Percentiles rank a stretch among this genome's conserved stretches.
phyloP scores from a whole-genome alignment of 1,139 yeast species.

The Petasospora rhodanensis region DNA sequence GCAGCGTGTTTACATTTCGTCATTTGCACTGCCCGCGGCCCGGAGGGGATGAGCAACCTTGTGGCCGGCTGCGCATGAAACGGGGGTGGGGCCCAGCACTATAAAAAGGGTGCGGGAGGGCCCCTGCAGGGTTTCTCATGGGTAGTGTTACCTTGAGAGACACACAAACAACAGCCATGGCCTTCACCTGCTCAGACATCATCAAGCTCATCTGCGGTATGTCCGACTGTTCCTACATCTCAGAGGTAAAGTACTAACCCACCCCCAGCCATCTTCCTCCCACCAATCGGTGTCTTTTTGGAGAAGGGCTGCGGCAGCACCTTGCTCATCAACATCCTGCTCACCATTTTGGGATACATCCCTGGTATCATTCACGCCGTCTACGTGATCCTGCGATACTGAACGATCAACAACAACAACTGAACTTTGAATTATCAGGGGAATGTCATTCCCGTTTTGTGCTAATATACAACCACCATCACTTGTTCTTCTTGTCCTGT shows the following conservation, averaged over 20 bases:
- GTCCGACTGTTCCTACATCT: background rate
- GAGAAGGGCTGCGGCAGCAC: slow-evolving; percentile 61
- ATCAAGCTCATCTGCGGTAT: slow-evolving; percentile 49
- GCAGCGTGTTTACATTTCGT: too few species aligned
- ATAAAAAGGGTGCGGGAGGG: background rate
- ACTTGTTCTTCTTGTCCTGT: slow-evolving; percentile 13
- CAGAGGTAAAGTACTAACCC: background rate
- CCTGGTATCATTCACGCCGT: slow-evolving; percentile 70
- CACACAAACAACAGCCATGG: slow-evolving; percentile 37
- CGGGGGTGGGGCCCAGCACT: too few species aligned
- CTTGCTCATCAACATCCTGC: slow-evolving; percentile 52
- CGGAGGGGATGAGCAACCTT: too few species aligned
- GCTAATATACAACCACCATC: background rate
- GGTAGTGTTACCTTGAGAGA: too few species aligned
- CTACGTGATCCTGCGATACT: slow-evolving; percentile 41
- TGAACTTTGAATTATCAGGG: background rate
- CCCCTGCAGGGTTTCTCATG: too few species aligned
- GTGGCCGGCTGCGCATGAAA: too few species aligned
- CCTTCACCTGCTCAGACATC: slow-evolving; percentile 51
- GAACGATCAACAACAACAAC: background rate
- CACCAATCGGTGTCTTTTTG: slow-evolving; percentile 72
- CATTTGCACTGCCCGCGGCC: too few species aligned
- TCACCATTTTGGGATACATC: slow-evolving; percentile 49
- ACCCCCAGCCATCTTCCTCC: slow-evolving; percentile 51
- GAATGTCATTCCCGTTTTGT: background rate